These are phyloP conservation scores for Eutrema yunnanense DNA, from an alignment of 345 rosid genomes.

Conservation along the genomic window DNA sequence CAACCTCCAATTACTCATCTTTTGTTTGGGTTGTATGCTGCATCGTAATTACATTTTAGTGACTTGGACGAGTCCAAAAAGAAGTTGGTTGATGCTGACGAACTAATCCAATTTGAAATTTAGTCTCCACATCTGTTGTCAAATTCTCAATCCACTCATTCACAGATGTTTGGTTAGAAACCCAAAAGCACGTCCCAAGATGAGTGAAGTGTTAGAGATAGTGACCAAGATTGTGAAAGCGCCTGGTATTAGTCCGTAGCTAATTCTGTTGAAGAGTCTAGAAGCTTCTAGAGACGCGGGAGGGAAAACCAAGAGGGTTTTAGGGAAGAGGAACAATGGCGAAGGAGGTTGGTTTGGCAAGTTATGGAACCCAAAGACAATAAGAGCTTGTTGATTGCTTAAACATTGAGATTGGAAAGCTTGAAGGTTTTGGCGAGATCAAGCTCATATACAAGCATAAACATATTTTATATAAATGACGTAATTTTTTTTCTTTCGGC, in stretches of 20 bases:
- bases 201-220: conserved; percentile 85
- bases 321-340: conserved; percentile 28
- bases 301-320: conserved; percentile 31
- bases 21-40: too few relatives aligned
- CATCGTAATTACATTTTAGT: too few relatives aligned
- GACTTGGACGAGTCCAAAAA: too few relatives aligned
- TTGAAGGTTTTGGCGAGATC: background rate
- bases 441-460: background rate
- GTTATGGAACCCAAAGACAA: conserved; percentile 42
- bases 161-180: conserved; percentile 61
- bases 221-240: conserved; percentile 44
- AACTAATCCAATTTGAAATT: too few relatives aligned
- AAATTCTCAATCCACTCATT: too few relatives aligned
- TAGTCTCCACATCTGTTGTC: too few relatives aligned
- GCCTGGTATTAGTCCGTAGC: conserved; percentile 36
- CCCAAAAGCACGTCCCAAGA: conserved; percentile 75
- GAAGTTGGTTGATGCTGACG: too few relatives aligned
- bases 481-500: background rate
- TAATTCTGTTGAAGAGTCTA: conserved; percentile 34
- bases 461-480: background rate
- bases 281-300: conserved; percentile 16
- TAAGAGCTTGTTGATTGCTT: conserved; percentile 39
- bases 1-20: too few relatives aligned
- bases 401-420: background rate
- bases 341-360: conserved; percentile 41